These are phyloP conservation scores for Aspergillus kassunensis DNA, from an alignment of 495 filamentous ascomycete species.

Conservation along the genomic window DNA sequence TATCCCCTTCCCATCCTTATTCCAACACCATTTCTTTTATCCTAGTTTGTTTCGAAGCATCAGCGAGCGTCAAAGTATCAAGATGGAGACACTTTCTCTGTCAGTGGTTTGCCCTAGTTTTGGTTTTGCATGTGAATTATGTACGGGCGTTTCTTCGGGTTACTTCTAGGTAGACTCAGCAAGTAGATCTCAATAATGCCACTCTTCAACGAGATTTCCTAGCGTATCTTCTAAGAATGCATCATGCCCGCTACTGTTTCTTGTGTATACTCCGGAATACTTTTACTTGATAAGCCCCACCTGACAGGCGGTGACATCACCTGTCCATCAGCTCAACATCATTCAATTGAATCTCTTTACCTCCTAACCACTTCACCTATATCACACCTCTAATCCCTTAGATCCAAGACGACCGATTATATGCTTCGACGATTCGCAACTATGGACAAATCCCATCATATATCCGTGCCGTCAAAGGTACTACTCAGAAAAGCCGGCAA, in stretches of 20 bases:
- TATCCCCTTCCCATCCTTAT: neutral
- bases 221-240: too few species aligned
- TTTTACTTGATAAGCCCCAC: too few species aligned
- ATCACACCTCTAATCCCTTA: neutral
- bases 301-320: slow-evolving; percentile 42
- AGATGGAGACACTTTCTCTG: slow-evolving; percentile 26
- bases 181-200: slow-evolving; percentile 5
- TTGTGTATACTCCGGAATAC: too few species aligned
- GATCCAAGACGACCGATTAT: neutral
- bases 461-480: slow-evolving; percentile 60
- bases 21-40: slow-evolving; percentile 15
- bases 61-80: slow-evolving; percentile 33
- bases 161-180: slow-evolving; percentile 10
- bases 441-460: slow-evolving; percentile 46
- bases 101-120: slow-evolving; percentile 12
- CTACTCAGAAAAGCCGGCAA: slow-evolving; percentile 78
- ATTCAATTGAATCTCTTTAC: too few species aligned
- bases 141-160: slow-evolving; percentile 28
- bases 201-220: too few species aligned
- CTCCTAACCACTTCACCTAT: too few species aligned
- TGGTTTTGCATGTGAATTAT: slow-evolving; percentile 20
- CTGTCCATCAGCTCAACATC: slow-evolving; percentile 14
- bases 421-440: neutral
- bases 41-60: slow-evolving; percentile 25
- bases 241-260: too few species aligned